These are phyloP conservation scores for Dendrothele bispora DNA, from an alignment of 768 basidiomycete species.

Conservation along the genomic window DNA sequence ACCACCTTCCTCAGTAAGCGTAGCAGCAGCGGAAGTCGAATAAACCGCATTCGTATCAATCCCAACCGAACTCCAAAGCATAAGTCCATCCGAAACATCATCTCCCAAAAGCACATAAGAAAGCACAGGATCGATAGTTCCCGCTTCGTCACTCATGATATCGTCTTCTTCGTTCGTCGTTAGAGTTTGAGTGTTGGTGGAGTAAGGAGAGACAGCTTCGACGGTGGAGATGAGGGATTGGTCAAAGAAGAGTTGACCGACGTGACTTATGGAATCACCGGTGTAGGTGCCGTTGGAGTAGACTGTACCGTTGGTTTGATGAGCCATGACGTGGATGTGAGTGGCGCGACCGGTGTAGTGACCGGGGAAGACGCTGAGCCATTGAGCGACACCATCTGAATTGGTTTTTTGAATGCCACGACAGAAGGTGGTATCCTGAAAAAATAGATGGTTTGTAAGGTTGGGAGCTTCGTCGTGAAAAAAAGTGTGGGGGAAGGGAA, in stretches of 20 bases:
- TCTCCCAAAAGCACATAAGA: conserved; percentile 13
- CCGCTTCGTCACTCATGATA: conserved; percentile 8
- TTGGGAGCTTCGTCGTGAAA: background rate
- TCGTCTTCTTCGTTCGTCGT: conserved; percentile 14
- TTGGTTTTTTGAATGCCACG: conserved; percentile 15
- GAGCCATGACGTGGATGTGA: conserved; percentile 17
- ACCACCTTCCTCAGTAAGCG: conserved; percentile 10
- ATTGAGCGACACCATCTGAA: conserved; percentile 16
- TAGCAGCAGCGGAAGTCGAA: conserved; percentile 4
- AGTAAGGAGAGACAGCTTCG: conserved; percentile 10
- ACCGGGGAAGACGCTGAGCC: conserved; percentile 13
- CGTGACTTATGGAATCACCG: conserved; percentile 9
- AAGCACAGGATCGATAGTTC: conserved; percentile 11
- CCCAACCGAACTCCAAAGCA: conserved; percentile 14
- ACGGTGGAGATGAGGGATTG: conserved; percentile 11
- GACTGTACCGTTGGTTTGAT: conserved; percentile 12
- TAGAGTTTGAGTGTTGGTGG: conserved; percentile 10
- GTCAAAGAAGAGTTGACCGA: conserved; percentile 19
- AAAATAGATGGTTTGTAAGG: background rate
- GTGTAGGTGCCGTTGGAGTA: conserved; percentile 11
- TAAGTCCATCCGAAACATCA: conserved; percentile 10
- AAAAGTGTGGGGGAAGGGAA: too few species aligned
- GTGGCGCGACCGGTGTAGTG: conserved; percentile 15
- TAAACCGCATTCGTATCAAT: conserved; percentile 10
- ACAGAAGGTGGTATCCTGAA: conserved; percentile 11